phyloP scores from a whole-genome alignment of 257 asterid species.

The Fraxinus cuspidata region DNA sequence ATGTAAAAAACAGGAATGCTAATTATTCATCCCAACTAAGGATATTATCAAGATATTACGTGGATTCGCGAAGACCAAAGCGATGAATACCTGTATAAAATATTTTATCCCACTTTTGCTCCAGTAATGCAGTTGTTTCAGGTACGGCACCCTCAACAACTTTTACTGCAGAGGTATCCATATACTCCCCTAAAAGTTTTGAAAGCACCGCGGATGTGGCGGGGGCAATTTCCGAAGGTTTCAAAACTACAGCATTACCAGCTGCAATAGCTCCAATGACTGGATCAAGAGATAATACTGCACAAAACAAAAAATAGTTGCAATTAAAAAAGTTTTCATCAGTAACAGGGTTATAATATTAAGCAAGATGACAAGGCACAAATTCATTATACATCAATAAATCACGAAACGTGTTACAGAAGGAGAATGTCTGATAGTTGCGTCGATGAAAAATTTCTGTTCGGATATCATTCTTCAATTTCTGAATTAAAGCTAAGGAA shows the following conservation, averaged over 20 bases:
- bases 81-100: conserved; percentile 56
- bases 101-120: conserved; percentile 80
- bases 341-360: neutral
- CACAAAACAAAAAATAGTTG: neutral
- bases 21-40: neutral
- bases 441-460: neutral
- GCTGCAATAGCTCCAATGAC: conserved; percentile 87
- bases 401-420: neutral
- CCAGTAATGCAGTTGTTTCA: conserved; percentile 62
- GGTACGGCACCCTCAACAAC: conserved; percentile 70
- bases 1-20: neutral
- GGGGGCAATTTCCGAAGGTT: conserved; percentile 60
- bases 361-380: neutral
- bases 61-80: neutral
- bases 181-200: conserved; percentile 59
- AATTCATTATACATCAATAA: neutral
- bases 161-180: conserved; percentile 72
- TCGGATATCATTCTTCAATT: neutral
- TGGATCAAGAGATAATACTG: conserved; percentile 72
- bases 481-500: neutral
- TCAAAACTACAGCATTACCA: conserved; percentile 87
- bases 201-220: conserved; percentile 66
- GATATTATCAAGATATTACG: neutral
- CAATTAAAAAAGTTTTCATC: neutral
- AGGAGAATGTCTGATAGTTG: neutral